Conservation (phyloP, 2,329 filamentous ascomycete species). For the Fusarium proliferatum region DNA sequence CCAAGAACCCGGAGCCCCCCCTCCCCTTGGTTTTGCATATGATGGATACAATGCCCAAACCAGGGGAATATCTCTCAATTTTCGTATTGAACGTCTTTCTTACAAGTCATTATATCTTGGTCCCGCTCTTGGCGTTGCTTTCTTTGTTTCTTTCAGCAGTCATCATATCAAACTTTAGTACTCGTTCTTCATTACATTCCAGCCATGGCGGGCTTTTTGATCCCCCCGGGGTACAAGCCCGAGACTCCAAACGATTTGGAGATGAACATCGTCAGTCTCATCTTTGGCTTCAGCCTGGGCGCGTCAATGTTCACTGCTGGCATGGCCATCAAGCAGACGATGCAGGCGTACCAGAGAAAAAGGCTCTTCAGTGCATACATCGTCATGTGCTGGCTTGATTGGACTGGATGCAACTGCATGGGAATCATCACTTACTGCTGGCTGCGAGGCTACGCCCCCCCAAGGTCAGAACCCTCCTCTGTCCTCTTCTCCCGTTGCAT, state of each 20-base stretch:
- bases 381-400: constrained; percentile 35
- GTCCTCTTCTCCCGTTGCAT: accelerated
- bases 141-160: not conserved
- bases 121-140: not conserved
- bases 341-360: constrained; percentile 8
- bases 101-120: not conserved
- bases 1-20: accelerated
- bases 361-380: constrained; percentile 25
- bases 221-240: constrained; percentile 23
- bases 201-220: constrained; percentile 29
- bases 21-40: not conserved
- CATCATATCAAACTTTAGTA: not conserved
- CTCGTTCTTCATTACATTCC: no score
- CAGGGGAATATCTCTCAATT: not conserved
- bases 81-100: not conserved
- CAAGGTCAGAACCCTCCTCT: constrained; percentile 1
- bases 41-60: not conserved
- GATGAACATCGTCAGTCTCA: constrained; percentile 28
- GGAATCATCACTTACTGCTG: constrained; percentile 25
- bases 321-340: constrained; percentile 11
- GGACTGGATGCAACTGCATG: constrained; percentile 32
- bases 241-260: constrained; percentile 10
- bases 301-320: constrained; percentile 19
- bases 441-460: constrained; percentile 1
- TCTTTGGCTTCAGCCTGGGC: constrained; percentile 34